Percentiles rank a stretch among this genome's conserved stretches.
phyloP scores from a whole-genome alignment of 352 stramenopile species.

The Phytophthora boehmeriae region DNA sequence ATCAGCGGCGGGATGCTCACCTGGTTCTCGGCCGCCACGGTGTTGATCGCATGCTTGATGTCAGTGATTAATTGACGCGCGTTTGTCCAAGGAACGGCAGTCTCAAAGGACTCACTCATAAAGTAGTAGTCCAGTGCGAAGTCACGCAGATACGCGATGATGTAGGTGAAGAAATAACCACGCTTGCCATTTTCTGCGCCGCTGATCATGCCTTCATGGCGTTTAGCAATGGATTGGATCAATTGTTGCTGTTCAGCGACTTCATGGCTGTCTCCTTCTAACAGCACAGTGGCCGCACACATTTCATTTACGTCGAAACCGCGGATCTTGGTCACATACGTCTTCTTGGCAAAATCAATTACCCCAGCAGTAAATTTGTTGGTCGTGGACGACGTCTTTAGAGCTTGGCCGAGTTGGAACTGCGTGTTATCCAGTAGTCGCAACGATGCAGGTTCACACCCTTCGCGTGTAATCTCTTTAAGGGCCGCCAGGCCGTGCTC shows the following conservation, averaged over 20 bases:
- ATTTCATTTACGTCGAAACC: constrained; percentile 78
- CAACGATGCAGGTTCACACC: constrained; percentile 85
- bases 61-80: constrained; percentile 58
- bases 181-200: constrained; percentile 88
- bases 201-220: constrained; percentile 81
- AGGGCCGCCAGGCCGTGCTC: constrained; percentile 81
- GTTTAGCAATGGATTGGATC: constrained; percentile 73
- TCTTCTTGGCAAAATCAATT: constrained; percentile 84
- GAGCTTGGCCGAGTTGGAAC: constrained; percentile 93
- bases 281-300: constrained; percentile 88
- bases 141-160: constrained; percentile 95
- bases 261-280: constrained; percentile 76
- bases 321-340: constrained; percentile 79
- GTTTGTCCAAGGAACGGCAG: constrained; percentile 78
- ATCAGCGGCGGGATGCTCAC: constrained; percentile 89
- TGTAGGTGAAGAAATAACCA: constrained; percentile 95
- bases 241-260: constrained; percentile 53
- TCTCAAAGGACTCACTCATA: constrained; percentile 92
- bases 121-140: constrained; percentile 94
- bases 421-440: constrained; percentile 95
- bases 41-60: constrained; percentile 60
- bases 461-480: constrained; percentile 72
- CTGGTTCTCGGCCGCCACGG: constrained; percentile 36
- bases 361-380: constrained; percentile 57
- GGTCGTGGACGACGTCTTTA: constrained; percentile 68